Evolutionary conservation across 352 stramenopile species (phyloP), one percentile per base, ranked within the genome.

Genomic region (Aphanomyces euteiches): DNA sequence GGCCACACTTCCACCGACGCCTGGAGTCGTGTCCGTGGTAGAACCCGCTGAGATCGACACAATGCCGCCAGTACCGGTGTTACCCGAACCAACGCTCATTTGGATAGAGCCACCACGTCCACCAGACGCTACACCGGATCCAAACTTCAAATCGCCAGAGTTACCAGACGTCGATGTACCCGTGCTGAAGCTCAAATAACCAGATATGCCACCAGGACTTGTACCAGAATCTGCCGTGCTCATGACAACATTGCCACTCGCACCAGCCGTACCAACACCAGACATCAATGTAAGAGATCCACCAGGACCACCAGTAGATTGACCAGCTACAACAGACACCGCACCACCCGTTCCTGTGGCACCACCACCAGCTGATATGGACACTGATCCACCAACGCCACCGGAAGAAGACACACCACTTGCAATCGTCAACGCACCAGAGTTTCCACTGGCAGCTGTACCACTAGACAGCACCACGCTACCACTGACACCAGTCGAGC

Each of bases 391-490:
- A 50, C 43, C 43, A n/a, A 50, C 43, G 2, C 43, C 43, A 50
- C 1, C 1, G 1, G 43, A 1, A 1, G 10, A 3, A 3, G 43
- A 50, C 1, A 2, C 43, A 2, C 43, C 43, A 50, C 43, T n/a
- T 4, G 34, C 36, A 4, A 43, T 39, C 28, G 66, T 71, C 19
- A 67, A 57, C 17, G 72, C 57, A 19, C 38, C 68, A 0, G 75
- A 13, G 59, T 66, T 67, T 28, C 75, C 75, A 36, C 47, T 74
- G n/a, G 47, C 21, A n/a, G 74, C 63, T 54, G 70, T 19, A 43
- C 75, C 75, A 72, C 73, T 75, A 39, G 47, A 72, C 34, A 80
- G 21, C 21, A 67, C 69, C 15, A 78, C 65, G n/a, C n/a, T n/a
- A n/a, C n/a, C n/a, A n/a, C n/a, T n/a, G 36, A 38, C 28, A 39